Evolutionary conservation across 495 filamentous ascomycete species (phyloP).

Genomic region (Penicillium lividum): DNA sequence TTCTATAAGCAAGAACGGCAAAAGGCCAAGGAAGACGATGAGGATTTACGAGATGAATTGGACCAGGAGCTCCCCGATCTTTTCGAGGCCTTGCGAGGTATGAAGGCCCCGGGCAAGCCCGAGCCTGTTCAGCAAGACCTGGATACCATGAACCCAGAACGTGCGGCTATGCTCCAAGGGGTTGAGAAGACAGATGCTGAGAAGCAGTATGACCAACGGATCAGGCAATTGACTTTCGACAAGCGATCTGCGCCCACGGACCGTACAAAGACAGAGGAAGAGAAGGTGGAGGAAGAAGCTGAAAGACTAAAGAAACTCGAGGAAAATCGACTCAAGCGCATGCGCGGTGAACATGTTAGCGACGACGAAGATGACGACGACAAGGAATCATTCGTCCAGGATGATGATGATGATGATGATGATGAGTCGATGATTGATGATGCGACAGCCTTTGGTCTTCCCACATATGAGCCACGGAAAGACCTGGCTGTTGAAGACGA

Average conservation of each 20-base stretch:
- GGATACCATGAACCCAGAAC: slow-evolving; percentile 59
- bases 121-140: slow-evolving; percentile 44
- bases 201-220: slow-evolving; percentile 78
- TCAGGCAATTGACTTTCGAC: slow-evolving; percentile 80
- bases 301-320: slow-evolving; percentile 76
- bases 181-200: slow-evolving; percentile 65
- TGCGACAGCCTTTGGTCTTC: slow-evolving; percentile 57
- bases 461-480: slow-evolving; percentile 34
- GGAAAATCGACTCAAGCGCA: slow-evolving; percentile 60
- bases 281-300: slow-evolving; percentile 74
- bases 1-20: slow-evolving; percentile 91
- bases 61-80: slow-evolving; percentile 79
- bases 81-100: slow-evolving; percentile 65
- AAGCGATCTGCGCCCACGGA: slow-evolving; percentile 80
- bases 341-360: slow-evolving; percentile 43
- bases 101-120: slow-evolving; percentile 42
- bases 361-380: slow-evolving; percentile 51
- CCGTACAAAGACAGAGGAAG: slow-evolving; percentile 87
- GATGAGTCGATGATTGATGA: slow-evolving; percentile 50
- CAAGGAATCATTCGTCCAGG: slow-evolving; percentile 44
- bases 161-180: slow-evolving; percentile 58
- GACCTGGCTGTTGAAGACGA: slow-evolving; percentile 74
- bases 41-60: slow-evolving; percentile 79
- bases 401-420: slow-evolving; percentile 45
- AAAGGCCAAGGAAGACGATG: slow-evolving; percentile 89